phyloP scores from a whole-genome alignment of 2,329 filamentous ascomycete species.

The Capronia americana region DNA sequence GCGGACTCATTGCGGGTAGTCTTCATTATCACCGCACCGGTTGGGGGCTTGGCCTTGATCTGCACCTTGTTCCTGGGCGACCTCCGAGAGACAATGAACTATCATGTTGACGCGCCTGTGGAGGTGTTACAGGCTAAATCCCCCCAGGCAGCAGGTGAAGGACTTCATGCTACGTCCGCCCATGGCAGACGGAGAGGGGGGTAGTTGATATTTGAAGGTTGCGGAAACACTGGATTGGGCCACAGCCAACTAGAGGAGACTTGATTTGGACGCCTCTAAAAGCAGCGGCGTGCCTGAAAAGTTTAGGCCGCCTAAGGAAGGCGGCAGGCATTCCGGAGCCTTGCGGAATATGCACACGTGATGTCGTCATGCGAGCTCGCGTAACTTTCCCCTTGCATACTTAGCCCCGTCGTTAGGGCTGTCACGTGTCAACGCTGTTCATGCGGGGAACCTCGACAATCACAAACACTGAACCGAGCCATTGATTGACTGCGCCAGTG shows the following conservation, averaged over 20 bases:
- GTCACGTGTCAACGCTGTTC: conserved; percentile 12
- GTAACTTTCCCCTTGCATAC: not conserved
- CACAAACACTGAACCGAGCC: not conserved
- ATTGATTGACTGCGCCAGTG: conserved; percentile 6
- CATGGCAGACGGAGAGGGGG: not conserved
- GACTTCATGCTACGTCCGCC: too few relatives aligned
- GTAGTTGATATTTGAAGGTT: too few relatives aligned
- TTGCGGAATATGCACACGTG: conserved; percentile 1
- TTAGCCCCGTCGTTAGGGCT: not conserved
- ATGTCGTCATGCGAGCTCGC: not conserved
- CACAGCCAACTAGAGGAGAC: not conserved
- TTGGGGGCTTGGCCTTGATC: conserved; percentile 17
- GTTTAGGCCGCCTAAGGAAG: too few relatives aligned
- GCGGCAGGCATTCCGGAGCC: too few relatives aligned
- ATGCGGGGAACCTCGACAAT: conserved; percentile 17
- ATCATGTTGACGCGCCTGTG: conserved; percentile 26
- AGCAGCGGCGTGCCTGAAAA: too few relatives aligned
- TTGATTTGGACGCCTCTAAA: not conserved
- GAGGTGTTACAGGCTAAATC: conserved; percentile 23
- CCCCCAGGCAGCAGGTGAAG: too few relatives aligned
- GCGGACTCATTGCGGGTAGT: conserved; percentile 27
- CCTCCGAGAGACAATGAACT: conserved; percentile 26
- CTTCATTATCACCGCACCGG: conserved; percentile 25
- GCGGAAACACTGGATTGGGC: too few relatives aligned
- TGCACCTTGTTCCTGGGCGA: conserved; percentile 17